These are phyloP conservation scores for Talaromyces pinophilus DNA, from an alignment of 2,329 filamentous ascomycete species.

Conservation along the genomic window DNA sequence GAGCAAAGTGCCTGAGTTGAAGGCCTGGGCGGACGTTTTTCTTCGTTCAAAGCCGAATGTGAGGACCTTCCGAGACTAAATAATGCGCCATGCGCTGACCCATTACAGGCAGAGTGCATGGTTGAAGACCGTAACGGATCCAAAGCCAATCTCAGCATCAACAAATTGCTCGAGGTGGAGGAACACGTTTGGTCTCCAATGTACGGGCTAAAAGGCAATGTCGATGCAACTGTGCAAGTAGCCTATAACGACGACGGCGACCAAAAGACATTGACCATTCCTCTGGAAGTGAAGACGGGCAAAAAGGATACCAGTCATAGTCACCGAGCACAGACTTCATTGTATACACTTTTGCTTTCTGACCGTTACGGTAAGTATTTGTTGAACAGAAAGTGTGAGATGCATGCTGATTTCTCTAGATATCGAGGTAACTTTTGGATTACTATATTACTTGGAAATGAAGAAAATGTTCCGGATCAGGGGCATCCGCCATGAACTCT, in stretches of 20 bases:
- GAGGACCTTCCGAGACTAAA: constrained; percentile 31
- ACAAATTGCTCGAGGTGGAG: constrained; percentile 92
- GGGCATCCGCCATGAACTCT: constrained; percentile 80
- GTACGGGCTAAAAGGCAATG: constrained; percentile 96
- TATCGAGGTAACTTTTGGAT: constrained; percentile 82
- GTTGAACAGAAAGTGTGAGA: constrained; percentile 24
- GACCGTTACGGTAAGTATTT: constrained; percentile 72
- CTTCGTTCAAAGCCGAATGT: constrained; percentile 70
- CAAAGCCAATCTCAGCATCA: constrained; percentile 78
- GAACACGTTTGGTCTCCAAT: constrained; percentile 98
- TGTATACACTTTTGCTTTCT: constrained; percentile 89
- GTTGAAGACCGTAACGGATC: constrained; percentile 78
- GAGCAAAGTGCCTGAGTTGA: constrained; percentile 79
- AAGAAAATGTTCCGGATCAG: constrained; percentile 84
- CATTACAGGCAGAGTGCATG: constrained; percentile 63
- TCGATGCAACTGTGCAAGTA: constrained; percentile 93
- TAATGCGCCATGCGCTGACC: constrained; percentile 32
- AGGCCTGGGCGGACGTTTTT: constrained; percentile 80
- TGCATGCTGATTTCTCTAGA: constrained; percentile 51
- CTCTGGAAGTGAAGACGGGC: constrained; percentile 94
- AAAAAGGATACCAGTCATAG: constrained; percentile 73
- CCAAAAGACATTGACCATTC: constrained; percentile 73
- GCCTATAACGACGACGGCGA: constrained; percentile 71
- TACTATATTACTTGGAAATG: constrained; percentile 93
- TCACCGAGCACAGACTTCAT: constrained; percentile 88